Base-by-base conservation (phyloP, 805 yeast genomes). In the Monosporozyma servazzii region DNA sequence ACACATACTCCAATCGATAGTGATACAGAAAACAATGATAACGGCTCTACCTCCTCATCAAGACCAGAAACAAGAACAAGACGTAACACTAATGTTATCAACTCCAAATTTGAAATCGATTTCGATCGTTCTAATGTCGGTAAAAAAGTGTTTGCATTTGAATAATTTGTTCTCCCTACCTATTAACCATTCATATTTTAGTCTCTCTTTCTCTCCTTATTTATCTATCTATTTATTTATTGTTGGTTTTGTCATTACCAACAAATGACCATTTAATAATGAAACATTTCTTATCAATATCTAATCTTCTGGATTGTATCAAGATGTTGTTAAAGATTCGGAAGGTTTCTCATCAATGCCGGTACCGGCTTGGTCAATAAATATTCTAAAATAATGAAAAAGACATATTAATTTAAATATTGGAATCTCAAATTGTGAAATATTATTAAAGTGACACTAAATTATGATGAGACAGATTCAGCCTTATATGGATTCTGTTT, bases 51-150 rank as follows among this genome's bases (percentile, higher is more conserved):
- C 4, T 41, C 44, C 15, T 33, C 40, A 8, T 46, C 58, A 8
- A 51, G 56, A 31, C 58, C 61, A 3, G 58, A 50, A 15, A 51
- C 63, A 1, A 54, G 49, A 43, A 41, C 29, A 41, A 21, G 44
- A 41, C 61, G 51, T 37, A 51, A 54, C 9, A 52, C 51, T 40
- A 65, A 64, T 45, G 67, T 62, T 11, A 54, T 59, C 18, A 55
- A 59, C 44, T 61, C 65, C 3, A 62, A 60, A 30, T 71, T 70
- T 42, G 73, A 71, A 48, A 69, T 69, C 18, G 64, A 69, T 54
- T 71, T 71, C 50, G 75, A 71, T 49, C 68, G 75, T 52, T 68
- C 71, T 4, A 56, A 58, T 21, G 72, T 71, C n/a, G 75, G 75
- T 3, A 69, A 67, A 54, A 71, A 69, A 48, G 67, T 71, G 9